These are phyloP conservation scores for Cucumis cinereus DNA, from an alignment of 306 rosid species.

Conservation along the genomic window DNA sequence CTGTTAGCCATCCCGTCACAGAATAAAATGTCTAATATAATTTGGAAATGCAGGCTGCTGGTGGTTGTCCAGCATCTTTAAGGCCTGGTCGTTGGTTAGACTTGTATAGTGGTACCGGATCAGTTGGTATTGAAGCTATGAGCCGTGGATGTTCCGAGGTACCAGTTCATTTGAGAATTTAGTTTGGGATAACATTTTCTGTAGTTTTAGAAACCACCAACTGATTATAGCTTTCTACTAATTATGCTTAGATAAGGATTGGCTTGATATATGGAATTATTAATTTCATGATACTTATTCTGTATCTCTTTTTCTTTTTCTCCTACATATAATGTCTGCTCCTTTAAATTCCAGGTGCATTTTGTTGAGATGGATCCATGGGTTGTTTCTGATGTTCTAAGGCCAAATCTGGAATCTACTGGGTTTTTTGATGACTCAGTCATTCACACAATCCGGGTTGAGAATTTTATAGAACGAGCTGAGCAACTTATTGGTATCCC, in stretches of 20 bases:
- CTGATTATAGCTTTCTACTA: background rate
- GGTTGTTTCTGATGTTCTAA: constrained; percentile 77
- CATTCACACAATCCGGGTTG: constrained; percentile 71
- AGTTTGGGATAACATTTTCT: background rate
- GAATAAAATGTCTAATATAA: background rate
- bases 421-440: constrained; percentile 73
- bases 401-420: constrained; percentile 73
- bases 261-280: background rate
- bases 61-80: constrained; percentile 81
- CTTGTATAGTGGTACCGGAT: constrained; percentile 95
- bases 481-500: constrained; percentile 54
- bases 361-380: constrained; percentile 99
- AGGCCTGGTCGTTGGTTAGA: constrained; percentile 98
- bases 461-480: constrained; percentile 69
- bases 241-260: background rate
- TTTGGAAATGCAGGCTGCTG: constrained; percentile 55
- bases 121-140: constrained; percentile 96
- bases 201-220: background rate
- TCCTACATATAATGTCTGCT: background rate
- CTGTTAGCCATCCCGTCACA: background rate
- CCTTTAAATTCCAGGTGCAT: constrained; percentile 50
- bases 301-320: background rate
- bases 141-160: constrained; percentile 97
- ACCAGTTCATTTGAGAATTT: background rate
- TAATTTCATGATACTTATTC: too few species aligned